A percentile compares a stretch with the other conserved stretches of the same genome.
These are phyloP conservation scores for Zoysia pacifica DNA, from an alignment of 176 grass and related monocot species.

Conservation along the genomic window DNA sequence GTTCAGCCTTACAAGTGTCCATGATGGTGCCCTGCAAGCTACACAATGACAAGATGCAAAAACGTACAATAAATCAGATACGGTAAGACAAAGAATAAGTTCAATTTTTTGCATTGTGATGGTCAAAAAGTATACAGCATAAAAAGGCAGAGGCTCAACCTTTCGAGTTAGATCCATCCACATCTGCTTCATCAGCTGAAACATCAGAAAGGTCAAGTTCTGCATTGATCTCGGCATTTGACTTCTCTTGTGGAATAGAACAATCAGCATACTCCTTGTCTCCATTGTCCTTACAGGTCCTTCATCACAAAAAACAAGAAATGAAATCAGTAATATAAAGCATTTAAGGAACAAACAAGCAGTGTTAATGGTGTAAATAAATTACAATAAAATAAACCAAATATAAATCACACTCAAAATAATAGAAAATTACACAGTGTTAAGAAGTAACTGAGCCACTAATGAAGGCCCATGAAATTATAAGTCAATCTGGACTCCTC, in stretches of 20 bases:
- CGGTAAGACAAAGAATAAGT: background rate
- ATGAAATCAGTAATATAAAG: slow-evolving; percentile 33
- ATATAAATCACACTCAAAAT: background rate
- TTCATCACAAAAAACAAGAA: slow-evolving; percentile 41
- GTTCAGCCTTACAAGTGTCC: slow-evolving; percentile 59
- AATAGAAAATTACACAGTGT: slow-evolving; percentile 41
- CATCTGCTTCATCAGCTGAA: slow-evolving; percentile 88
- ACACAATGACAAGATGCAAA: slow-evolving; percentile 40
- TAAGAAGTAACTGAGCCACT: slow-evolving; percentile 41
- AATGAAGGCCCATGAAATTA: background rate
- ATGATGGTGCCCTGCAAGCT: slow-evolving; percentile 66
- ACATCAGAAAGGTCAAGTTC: slow-evolving; percentile 92
- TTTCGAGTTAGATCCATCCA: slow-evolving; percentile 35
- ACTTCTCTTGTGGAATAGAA: slow-evolving; percentile 90
- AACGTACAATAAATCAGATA: slow-evolving; percentile 27
- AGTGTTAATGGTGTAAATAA: background rate
- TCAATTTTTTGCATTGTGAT: slow-evolving; percentile 22
- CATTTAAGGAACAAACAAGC: slow-evolving; percentile 11
- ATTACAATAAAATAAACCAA: slow-evolving; percentile 23
- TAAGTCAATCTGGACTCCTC: too few relatives aligned
- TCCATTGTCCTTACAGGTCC: slow-evolving; percentile 94
- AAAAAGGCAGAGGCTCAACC: slow-evolving; percentile 36
- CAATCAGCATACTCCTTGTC: slow-evolving; percentile 79
- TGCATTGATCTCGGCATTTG: slow-evolving; percentile 94
- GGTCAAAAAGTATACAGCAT: slow-evolving; percentile 12